Base-by-base conservation (phyloP, 257 asterid species). In the Vinca minor region DNA sequence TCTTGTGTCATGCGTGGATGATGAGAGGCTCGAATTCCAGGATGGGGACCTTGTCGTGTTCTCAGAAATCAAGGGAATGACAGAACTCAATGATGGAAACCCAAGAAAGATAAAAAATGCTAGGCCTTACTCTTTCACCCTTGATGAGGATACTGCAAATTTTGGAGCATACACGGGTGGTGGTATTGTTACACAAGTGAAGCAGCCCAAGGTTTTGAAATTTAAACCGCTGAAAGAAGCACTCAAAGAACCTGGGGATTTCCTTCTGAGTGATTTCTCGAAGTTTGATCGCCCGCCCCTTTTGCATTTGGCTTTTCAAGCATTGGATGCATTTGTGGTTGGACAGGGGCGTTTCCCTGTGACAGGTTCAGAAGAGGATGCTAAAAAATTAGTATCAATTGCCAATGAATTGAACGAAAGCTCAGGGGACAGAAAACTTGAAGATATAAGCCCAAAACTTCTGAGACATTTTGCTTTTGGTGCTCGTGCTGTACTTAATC, bases 21-120 rank as follows among this genome's bases (percentile, higher is more conserved):
- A 91, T 78, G 97, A 91, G 77, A 85, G 97, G 81, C 91, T 91
- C 28, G 97, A 91, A 79, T 91, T 91, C 77, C 85, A 91, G 78
- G 97, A 87, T 61, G 96, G 96, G 60, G 96, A 91, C 72, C 81
- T 85, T 55, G 96, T 91, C 41, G 84, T 87, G 66, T 91, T 91
- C 73, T 87, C 97, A 55, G 97, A 91, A 79, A 65, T 91, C 18
- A 81, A 70, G 28, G 97, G 97, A 57, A 91, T 87, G 97, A 77
- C 91, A 5, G 95, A 86, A 60, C 91, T 91, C 49, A 91, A 87
- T 76, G 97, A 87, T 78, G 97, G 97, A 71, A 91, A 85, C 77
- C 96, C 95, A n/a, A 84, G 97, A 76, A 91, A 81, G 74, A 76
- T 91, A 36, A 76, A 64, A 58, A 78, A 71, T 73, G 82, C 96